Conservation (phyloP, 805 yeast species). For the Pachysolen tannophilus region DNA sequence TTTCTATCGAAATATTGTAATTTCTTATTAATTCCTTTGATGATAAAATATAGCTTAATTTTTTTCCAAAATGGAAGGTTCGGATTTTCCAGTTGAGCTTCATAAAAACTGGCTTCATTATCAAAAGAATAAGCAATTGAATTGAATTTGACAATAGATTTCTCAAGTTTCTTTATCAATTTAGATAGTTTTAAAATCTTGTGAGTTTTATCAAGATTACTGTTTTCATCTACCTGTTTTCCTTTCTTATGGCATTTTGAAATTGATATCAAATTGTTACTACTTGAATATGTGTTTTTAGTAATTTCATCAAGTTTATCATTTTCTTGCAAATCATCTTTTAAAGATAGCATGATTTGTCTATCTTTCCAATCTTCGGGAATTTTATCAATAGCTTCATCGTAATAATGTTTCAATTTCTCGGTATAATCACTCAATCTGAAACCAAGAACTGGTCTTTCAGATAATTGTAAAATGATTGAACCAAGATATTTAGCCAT, state of each 20-base stretch:
- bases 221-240: neutral
- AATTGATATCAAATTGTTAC: neutral
- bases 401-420: constrained; percentile 28
- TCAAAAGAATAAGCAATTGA: constrained; percentile 1
- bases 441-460: constrained; percentile 36
- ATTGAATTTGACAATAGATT: constrained; percentile 6
- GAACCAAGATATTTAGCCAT: constrained; percentile 47
- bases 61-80: constrained; percentile 25
- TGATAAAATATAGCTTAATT: constrained; percentile 16
- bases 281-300: neutral
- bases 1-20: constrained; percentile 35
- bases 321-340: neutral
- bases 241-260: neutral
- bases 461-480: constrained; percentile 38
- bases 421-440: constrained; percentile 31
- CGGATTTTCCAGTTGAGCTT: constrained; percentile 20
- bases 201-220: constrained; percentile 13
- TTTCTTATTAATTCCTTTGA: constrained; percentile 28
- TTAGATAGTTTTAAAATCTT: constrained; percentile 17
- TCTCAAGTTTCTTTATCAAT: constrained; percentile 13
- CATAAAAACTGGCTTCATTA: constrained; percentile 10
- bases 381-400: constrained; percentile 24
- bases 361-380: constrained; percentile 29
- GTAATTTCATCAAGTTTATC: neutral
- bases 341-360: neutral